Percentiles rank a stretch among this genome's conserved stretches.
phyloP scores from a whole-genome alignment of 2,329 filamentous ascomycete genomes.

The Furcasterigmium furcatum region DNA sequence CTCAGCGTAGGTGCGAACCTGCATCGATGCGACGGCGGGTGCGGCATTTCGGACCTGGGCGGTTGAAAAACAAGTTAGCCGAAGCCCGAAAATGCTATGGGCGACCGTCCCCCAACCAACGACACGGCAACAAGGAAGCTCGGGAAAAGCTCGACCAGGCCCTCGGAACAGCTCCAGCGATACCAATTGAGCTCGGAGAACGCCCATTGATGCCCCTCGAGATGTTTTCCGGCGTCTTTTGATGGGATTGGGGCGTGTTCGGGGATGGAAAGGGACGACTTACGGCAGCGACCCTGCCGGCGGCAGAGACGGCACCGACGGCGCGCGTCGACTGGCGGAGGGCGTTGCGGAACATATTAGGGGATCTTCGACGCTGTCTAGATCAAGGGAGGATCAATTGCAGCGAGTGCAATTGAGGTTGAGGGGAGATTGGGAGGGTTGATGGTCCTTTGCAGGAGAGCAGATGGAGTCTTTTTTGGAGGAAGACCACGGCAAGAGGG shows the following conservation, averaged over 20 bases:
- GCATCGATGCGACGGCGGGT: constrained; percentile 70
- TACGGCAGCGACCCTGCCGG: constrained; percentile 91
- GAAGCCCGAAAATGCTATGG: constrained; percentile 41
- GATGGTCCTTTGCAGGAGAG: constrained; percentile 44
- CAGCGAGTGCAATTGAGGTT: constrained; percentile 57
- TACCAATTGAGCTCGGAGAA: constrained; percentile 31
- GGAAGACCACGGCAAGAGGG: constrained; percentile 31
- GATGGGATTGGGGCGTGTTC: constrained; percentile 43
- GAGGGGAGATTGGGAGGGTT: constrained; percentile 57
- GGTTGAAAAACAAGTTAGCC: constrained; percentile 50
- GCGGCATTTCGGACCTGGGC: constrained; percentile 79
- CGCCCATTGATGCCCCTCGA: constrained; percentile 32
- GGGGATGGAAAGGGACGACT: constrained; percentile 49
- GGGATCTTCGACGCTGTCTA: constrained; percentile 50
- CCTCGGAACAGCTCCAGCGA: constrained; percentile 11
- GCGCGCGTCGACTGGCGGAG: constrained; percentile 94
- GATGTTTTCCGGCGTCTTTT: constrained; percentile 33
- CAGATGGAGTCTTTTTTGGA: constrained; percentile 39
- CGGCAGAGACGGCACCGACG: constrained; percentile 89
- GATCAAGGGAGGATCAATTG: constrained; percentile 58
- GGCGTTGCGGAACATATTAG: constrained; percentile 95
- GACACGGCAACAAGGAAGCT: constrained; percentile 26
- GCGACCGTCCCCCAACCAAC: constrained; percentile 14
- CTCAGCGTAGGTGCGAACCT: constrained; percentile 87
- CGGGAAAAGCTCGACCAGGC: constrained; percentile 25